phyloP scores from a whole-genome alignment of 345 rosid genomes.

The Syzygium jambos region DNA sequence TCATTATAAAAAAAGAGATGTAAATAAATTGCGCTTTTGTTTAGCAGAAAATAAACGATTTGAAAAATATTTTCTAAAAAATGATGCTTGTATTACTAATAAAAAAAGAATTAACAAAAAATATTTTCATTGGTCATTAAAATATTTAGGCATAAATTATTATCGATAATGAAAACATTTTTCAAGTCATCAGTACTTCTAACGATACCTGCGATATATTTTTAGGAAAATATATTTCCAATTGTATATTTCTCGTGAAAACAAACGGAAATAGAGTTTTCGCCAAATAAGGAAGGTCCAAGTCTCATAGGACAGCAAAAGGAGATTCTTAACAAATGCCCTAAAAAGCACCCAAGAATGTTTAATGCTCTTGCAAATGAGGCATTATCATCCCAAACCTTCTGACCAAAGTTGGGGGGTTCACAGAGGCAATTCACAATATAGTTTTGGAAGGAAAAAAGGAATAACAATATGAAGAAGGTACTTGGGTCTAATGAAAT shows the following conservation, averaged over 20 bases:
- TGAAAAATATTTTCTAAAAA: not conserved
- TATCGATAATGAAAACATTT: not conserved
- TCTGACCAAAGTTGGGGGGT: not conserved
- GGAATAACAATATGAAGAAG: not conserved
- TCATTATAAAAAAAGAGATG: not conserved
- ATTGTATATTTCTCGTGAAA: not conserved
- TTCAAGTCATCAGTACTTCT: accelerated
- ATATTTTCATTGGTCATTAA: too few species aligned
- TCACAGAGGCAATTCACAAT: not conserved
- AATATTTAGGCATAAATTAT: not conserved
- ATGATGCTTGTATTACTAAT: not conserved
- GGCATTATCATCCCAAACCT: not conserved
- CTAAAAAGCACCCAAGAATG: not conserved
- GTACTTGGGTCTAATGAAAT: not conserved
- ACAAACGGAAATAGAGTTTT: not conserved
- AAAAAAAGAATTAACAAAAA: not conserved
- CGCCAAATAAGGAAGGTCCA: not conserved
- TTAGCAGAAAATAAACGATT: accelerated
- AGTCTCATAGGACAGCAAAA: not conserved
- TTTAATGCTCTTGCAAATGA: not conserved
- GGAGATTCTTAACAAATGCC: not conserved
- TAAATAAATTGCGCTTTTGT: not conserved
- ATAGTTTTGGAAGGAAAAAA: not conserved
- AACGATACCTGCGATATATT: accelerated
- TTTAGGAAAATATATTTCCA: not conserved